These are phyloP conservation scores for Arthrobotrys musiformis DNA, from an alignment of 2,329 filamentous ascomycete species.

Conservation along the genomic window DNA sequence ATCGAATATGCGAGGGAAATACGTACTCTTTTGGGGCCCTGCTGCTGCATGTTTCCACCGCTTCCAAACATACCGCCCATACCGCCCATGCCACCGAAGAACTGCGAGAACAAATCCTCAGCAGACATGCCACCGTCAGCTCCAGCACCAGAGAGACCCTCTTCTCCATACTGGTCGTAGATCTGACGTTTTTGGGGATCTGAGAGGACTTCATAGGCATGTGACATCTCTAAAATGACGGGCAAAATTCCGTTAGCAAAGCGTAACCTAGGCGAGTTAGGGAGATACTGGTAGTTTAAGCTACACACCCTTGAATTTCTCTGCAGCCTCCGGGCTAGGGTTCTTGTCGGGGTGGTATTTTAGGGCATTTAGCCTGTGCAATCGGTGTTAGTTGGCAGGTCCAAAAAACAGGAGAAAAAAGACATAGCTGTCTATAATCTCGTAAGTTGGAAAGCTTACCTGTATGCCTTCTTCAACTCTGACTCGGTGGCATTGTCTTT, in stretches of 20 bases:
- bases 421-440: not conserved
- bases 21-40: constrained; percentile 74
- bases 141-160: constrained; percentile 88
- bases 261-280: not conserved
- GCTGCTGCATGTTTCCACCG: constrained; percentile 73
- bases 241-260: not conserved
- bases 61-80: constrained; percentile 82
- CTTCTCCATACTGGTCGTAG: constrained; percentile 98
- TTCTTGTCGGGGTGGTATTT: constrained; percentile 99
- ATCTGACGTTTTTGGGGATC: constrained; percentile 89
- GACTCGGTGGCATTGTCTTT: constrained; percentile 80
- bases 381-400: not conserved
- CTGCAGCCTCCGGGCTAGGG: constrained; percentile 86
- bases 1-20: not conserved
- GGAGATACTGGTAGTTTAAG: constrained; percentile 64
- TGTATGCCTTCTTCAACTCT: constrained; percentile 88
- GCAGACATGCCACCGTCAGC: constrained; percentile 85
- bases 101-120: constrained; percentile 95
- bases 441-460: constrained; percentile 8
- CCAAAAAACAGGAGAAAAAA: not conserved
- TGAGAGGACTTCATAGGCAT: constrained; percentile 90
- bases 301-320: constrained; percentile 94
- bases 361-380: constrained; percentile 76
- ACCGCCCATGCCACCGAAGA: constrained; percentile 82
- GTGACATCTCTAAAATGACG: constrained; percentile 56